Percentiles rank a stretch among this genome's conserved stretches.
phyloP scores from a whole-genome alignment of 192 early-diverging fungal species.

The Dissophora globulifera region DNA sequence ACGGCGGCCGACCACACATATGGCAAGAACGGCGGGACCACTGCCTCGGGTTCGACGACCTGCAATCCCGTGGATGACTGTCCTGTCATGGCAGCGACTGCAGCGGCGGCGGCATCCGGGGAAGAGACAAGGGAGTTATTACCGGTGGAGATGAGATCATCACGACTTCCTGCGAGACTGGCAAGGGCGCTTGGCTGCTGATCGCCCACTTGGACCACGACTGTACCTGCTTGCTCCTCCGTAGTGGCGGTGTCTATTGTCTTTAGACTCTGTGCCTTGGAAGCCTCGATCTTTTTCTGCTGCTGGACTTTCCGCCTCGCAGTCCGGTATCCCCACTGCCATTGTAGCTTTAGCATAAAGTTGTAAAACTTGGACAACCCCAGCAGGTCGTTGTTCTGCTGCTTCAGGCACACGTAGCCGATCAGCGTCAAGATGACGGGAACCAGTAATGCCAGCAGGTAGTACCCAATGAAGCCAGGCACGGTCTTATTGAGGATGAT shows the following conservation, averaged over 20 bases:
- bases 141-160: constrained; percentile 5
- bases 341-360: constrained; percentile 20
- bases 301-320: constrained; percentile 17
- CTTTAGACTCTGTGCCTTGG: background rate
- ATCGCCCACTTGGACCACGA: constrained; percentile 18
- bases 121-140: constrained; percentile 19
- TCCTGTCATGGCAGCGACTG: background rate
- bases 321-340: background rate
- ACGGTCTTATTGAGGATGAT: constrained; percentile 24
- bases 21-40: constrained; percentile 19
- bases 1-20: constrained; percentile 44
- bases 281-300: constrained; percentile 14
- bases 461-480: constrained; percentile 57
- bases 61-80: constrained; percentile 2
- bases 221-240: constrained; percentile 39
- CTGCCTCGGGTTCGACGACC: background rate
- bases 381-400: constrained; percentile 55
- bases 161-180: constrained; percentile 35
- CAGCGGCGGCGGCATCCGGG: background rate
- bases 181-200: constrained; percentile 14
- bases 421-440: constrained; percentile 52
- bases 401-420: constrained; percentile 49
- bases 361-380: constrained; percentile 30
- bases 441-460: constrained; percentile 57
- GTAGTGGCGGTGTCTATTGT: constrained; percentile 27